Percentiles rank a stretch among this genome's conserved stretches.
Conservation (phyloP, 495 filamentous ascomycete species). For the Penicillium simplicissimum region DNA sequence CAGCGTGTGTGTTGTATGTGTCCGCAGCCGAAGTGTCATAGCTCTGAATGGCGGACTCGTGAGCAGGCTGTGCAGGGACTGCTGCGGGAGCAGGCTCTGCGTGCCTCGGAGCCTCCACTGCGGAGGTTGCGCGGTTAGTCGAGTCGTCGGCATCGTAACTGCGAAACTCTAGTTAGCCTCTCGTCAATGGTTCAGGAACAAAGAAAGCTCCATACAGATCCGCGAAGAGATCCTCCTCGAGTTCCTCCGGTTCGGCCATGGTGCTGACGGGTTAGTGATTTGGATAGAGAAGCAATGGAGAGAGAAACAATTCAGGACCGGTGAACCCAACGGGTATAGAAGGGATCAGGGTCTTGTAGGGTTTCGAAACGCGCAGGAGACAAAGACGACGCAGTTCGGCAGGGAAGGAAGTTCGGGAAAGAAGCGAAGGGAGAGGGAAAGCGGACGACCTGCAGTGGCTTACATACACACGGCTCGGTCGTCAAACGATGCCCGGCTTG, state of each 20-base stretch:
- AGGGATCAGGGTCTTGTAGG: not conserved
- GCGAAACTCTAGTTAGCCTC: slow-evolving; percentile 12
- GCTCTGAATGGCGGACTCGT: slow-evolving; percentile 26
- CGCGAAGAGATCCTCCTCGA: slow-evolving; percentile 97
- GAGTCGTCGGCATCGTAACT: slow-evolving; percentile 89
- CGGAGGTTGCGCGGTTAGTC: slow-evolving; percentile 42
- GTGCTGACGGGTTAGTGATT: slow-evolving; percentile 10
- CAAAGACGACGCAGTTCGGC: slow-evolving; percentile 7
- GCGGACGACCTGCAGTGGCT: slow-evolving; percentile 18
- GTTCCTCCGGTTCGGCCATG: slow-evolving; percentile 87
- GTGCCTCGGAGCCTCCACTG: slow-evolving; percentile 34
- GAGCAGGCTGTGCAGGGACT: slow-evolving; percentile 24
- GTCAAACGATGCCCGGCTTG: not conserved
- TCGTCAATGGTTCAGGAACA: too few species aligned
- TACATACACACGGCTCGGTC: slow-evolving; percentile 21
- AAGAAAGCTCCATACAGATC: slow-evolving; percentile 71
- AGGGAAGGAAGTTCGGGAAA: slow-evolving; percentile 11
- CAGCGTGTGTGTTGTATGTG: slow-evolving; percentile 28
- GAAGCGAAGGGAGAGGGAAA: slow-evolving; percentile 27
- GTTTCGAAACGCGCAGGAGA: not conserved
- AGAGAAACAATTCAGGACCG: not conserved
- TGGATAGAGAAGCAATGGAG: slow-evolving; percentile 1
- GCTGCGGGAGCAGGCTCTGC: slow-evolving; percentile 26
- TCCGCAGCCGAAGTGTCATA: slow-evolving; percentile 48
- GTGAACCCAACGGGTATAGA: slow-evolving; percentile 9